Percentiles rank a stretch among this genome's conserved stretches.
These are phyloP conservation scores for Dictyostelium intermedium DNA, from an alignment of 78 protist genomes.

Conservation along the genomic window DNA sequence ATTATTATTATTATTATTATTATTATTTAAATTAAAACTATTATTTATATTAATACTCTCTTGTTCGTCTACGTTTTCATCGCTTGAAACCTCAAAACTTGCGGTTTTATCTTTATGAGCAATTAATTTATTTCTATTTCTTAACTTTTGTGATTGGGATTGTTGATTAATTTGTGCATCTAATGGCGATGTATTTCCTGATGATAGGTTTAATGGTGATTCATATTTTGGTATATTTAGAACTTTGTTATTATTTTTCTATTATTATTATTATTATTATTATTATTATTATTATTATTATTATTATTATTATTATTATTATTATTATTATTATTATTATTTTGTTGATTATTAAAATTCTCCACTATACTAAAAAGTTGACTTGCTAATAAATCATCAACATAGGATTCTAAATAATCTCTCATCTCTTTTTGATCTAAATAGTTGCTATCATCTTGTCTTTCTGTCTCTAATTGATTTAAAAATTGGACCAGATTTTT, in stretches of 20 bases:
- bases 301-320: background rate
- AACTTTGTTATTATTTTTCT: background rate
- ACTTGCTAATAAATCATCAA: conserved; percentile 9
- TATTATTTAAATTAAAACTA: background rate
- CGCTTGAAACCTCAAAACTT: conserved; percentile 3
- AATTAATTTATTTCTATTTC: background rate
- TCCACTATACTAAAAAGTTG: background rate
- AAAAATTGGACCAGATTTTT: background rate
- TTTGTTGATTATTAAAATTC: background rate
- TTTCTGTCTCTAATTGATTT: conserved; percentile 25
- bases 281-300: background rate
- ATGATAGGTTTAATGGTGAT: background rate
- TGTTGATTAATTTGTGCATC: background rate
- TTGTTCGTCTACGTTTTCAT: background rate
- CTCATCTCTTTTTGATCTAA: conserved; percentile 48
- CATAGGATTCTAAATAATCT: background rate
- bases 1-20: background rate
- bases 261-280: background rate
- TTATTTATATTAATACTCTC: background rate
- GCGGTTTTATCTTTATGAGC: background rate
- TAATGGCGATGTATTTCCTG: background rate
- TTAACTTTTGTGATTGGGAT: background rate
- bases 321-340: background rate
- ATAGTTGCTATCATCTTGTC: conserved; percentile 19
- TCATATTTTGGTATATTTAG: background rate